phyloP scores from a whole-genome alignment of 257 asterid species.

The Vinca minor region DNA sequence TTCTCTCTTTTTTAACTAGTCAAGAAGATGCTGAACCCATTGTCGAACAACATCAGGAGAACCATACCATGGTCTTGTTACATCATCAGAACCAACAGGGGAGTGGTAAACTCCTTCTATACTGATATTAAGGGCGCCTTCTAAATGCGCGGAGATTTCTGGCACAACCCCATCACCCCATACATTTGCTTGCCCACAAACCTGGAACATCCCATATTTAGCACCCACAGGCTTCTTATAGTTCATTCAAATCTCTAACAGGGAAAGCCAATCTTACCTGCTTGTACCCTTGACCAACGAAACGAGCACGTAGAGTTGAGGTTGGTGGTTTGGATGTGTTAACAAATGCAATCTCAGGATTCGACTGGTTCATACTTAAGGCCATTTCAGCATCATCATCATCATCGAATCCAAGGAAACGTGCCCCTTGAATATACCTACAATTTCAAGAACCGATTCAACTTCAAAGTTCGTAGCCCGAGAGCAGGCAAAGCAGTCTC shows the following conservation, averaged over 20 bases:
- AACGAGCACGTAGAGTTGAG: slow-evolving; percentile 51
- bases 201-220: slow-evolving; percentile 34
- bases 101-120: slow-evolving; percentile 80
- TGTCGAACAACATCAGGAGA: slow-evolving; percentile 69
- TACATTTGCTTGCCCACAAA: slow-evolving; percentile 81
- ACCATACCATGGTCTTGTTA: slow-evolving; percentile 82
- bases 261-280: slow-evolving; percentile 39
- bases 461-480: too few species aligned
- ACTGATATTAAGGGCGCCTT: slow-evolving; percentile 73
- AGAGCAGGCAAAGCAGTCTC: too few species aligned
- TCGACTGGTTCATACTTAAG: slow-evolving; percentile 24
- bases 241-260: neutral
- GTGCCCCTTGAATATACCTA: slow-evolving; percentile 84
- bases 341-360: slow-evolving; percentile 29
- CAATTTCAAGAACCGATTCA: slow-evolving; percentile 14
- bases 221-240: neutral
- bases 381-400: slow-evolving; percentile 18
- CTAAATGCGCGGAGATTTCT: slow-evolving; percentile 79
- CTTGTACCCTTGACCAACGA: slow-evolving; percentile 90
- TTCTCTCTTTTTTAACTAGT: slow-evolving; percentile 13
- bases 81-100: slow-evolving; percentile 74
- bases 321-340: slow-evolving; percentile 28
- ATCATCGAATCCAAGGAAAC: slow-evolving; percentile 39
- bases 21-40: slow-evolving; percentile 76
- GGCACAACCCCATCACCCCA: slow-evolving; percentile 98